Evolutionary conservation across 345 rosid genomes (phyloP), one percentile per base, ranked within the genome.

Genomic region (Aethionema arabicum): DNA sequence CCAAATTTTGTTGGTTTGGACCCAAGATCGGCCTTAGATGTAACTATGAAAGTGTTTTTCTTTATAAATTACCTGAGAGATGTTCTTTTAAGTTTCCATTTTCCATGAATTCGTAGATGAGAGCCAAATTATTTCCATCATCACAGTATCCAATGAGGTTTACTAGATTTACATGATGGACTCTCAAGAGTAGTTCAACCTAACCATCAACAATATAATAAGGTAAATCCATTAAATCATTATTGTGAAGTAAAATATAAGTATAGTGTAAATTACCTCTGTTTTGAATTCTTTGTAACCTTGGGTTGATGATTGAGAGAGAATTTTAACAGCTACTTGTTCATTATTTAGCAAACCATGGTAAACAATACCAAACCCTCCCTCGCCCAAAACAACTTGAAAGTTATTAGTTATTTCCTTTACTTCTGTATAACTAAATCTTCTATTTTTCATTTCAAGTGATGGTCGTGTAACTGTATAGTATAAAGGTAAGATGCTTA

Each of bases 261-360:
- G 10, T 10, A 3, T 42, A 51, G 7, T 32, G 47, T 37, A 29
- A 36, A 7, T 9, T 12, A 83, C 88, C 70, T 78, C 88, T 11
- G 83, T 53, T 52, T 67, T 71, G 37, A 83, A 83, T 59, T 80
- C 69, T 14, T 67, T 70, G 5, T 59, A 70, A 7, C 88, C 85
- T 52, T 78, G 82, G 32, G 12, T 51, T 41, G 85, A 73, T 13
- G 71, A 66, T n/a, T 41, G 56, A 55, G 85, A 80, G 2, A 80
- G 75, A 77, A 83, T 55, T 61, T 83, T 80, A 2, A 80, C 85
- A 2, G 85, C 83, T 13, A 80, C 88, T 70, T 77, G 68, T 37
- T 72, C 67, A n/a, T 63, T 72, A 30, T 71, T 70, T 11, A 78
- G 49, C 0, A 11, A 27, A 8, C 83, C 85, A 4, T 69, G 72